Conservation (phyloP, 257 asterid species). For the Eustoma russellianum region DNA sequence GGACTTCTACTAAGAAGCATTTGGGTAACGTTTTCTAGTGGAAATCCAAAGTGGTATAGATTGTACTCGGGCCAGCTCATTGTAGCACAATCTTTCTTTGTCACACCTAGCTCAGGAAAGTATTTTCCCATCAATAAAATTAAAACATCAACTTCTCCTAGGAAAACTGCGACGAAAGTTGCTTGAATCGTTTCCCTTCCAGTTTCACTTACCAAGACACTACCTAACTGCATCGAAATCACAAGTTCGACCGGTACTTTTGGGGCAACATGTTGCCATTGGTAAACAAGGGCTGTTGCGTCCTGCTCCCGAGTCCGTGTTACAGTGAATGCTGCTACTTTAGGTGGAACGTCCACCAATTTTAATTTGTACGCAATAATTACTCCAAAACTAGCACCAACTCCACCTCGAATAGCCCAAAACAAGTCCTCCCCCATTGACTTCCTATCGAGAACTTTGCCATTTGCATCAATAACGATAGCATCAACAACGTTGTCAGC, state of each 20-base stretch:
- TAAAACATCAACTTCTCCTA: neutral
- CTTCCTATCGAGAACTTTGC: too few relatives aligned
- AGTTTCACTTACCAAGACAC: neutral
- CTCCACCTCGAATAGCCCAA: neutral
- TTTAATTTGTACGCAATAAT: neutral
- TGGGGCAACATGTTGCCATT: constrained; percentile 1
- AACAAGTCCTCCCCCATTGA: too few relatives aligned
- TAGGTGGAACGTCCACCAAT: neutral
- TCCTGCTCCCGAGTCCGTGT: neutral
- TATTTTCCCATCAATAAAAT: neutral
- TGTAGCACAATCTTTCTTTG: neutral
- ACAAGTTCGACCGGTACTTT: neutral
- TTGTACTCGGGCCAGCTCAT: neutral
- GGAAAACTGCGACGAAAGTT: neutral
- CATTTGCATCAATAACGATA: too few relatives aligned
- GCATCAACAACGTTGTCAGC: too few relatives aligned
- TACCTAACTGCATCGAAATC: neutral
- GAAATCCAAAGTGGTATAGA: neutral
- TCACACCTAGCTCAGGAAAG: neutral
- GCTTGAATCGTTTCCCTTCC: neutral
- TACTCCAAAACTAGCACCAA: constrained; percentile 1
- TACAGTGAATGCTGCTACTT: neutral
- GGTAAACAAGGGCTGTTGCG: neutral
- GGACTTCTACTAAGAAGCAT: neutral
- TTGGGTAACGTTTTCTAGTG: neutral